These are phyloP conservation scores for Acacia crassicarpa DNA, from an alignment of 306 rosid species.

Conservation along the genomic window DNA sequence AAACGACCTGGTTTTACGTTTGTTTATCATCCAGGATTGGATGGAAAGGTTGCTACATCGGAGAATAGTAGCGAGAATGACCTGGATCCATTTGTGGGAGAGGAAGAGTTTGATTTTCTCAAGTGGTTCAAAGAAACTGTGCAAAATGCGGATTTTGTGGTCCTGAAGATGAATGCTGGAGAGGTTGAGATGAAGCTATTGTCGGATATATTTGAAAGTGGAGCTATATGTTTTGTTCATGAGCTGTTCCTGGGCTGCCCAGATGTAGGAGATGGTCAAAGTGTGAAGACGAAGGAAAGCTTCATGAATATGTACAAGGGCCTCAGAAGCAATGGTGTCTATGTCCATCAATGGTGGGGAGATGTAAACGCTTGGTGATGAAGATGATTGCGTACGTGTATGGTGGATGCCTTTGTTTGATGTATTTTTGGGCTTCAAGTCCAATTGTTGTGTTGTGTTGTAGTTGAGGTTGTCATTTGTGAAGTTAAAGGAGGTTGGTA, in stretches of 20 bases:
- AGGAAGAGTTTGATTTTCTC: conserved; percentile 74
- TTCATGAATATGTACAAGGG: conserved; percentile 69
- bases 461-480: conserved; percentile 17
- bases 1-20: conserved; percentile 80
- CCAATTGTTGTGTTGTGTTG: conserved; percentile 23
- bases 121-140: conserved; percentile 94
- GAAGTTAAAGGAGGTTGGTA: conserved; percentile 27
- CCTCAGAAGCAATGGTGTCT: conserved; percentile 79
- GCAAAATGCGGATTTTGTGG: conserved; percentile 71
- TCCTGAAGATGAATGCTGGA: conserved; percentile 87
- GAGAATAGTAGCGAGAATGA: conserved; percentile 26
- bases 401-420: conserved; percentile 25
- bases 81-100: conserved; percentile 58
- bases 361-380: conserved; percentile 33
- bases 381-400: background rate
- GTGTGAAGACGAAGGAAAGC: conserved; percentile 40
- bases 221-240: conserved; percentile 83
- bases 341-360: conserved; percentile 94
- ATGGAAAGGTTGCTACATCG: conserved; percentile 39
- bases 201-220: conserved; percentile 74
- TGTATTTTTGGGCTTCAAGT: conserved; percentile 28
- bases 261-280: conserved; percentile 38
- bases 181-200: conserved; percentile 69
- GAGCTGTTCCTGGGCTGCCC: conserved; percentile 82
- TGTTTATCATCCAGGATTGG: conserved; percentile 92